Percentiles rank a stretch among this genome's conserved stretches.
These are phyloP conservation scores for Leccinum variicolor DNA, from an alignment of 768 basidiomycete species.

Conservation along the genomic window DNA sequence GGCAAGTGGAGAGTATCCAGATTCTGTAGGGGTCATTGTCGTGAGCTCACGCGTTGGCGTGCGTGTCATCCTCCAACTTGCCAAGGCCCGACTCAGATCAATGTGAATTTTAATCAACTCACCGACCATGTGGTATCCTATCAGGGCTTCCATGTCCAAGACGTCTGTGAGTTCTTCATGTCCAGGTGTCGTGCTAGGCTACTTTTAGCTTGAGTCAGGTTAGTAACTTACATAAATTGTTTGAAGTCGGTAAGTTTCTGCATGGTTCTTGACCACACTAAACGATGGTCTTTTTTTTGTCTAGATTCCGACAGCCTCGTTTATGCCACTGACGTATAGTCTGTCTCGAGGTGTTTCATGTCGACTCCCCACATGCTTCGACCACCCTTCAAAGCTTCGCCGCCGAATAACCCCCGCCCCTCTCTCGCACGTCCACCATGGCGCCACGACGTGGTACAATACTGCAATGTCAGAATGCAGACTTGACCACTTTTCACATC, in stretches of 20 bases:
- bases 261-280: slow-evolving; percentile 4
- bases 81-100: background rate
- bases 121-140: slow-evolving; percentile 13
- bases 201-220: background rate
- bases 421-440: slow-evolving; percentile 2
- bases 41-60: background rate
- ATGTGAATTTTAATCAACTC: slow-evolving; percentile 13
- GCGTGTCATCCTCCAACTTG: background rate
- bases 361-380: slow-evolving; percentile 24
- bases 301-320: slow-evolving; percentile 4
- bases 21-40: slow-evolving; percentile 1
- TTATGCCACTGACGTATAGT: slow-evolving; percentile 19
- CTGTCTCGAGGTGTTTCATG: slow-evolving; percentile 18
- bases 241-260: background rate
- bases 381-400: slow-evolving; percentile 20
- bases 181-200: background rate
- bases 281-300: background rate
- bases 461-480: background rate
- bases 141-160: slow-evolving; percentile 2
- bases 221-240: background rate
- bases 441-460: background rate
- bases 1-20: background rate
- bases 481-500: slow-evolving; percentile 4
- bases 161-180: slow-evolving; percentile 1
- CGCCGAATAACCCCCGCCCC: slow-evolving; percentile 9